These are phyloP conservation scores for Populus hybrid DNA, from an alignment of 441 rosid species.

Conservation along the genomic window DNA sequence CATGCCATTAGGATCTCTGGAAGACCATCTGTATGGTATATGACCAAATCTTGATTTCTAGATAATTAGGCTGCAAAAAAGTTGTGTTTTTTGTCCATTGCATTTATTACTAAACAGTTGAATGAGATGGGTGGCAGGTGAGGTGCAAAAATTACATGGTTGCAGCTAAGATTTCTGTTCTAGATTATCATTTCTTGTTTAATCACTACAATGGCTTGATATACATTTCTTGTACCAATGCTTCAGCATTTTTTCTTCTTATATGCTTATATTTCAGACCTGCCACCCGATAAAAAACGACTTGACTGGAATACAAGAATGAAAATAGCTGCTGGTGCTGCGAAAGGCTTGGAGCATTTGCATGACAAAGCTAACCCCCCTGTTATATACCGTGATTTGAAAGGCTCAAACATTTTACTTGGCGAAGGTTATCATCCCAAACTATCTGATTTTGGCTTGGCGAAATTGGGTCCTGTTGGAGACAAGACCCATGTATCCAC, in stretches of 20 bases:
- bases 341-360: slow-evolving; percentile 84
- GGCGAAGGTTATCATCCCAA: slow-evolving; percentile 77
- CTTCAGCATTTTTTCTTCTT: slow-evolving; percentile 5
- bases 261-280: slow-evolving; percentile 42
- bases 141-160: neutral
- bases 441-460: slow-evolving; percentile 94
- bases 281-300: slow-evolving; percentile 60
- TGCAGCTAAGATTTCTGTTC: slow-evolving; percentile 3
- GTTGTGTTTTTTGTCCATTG: neutral
- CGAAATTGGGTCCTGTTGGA: slow-evolving; percentile 78
- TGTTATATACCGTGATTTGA: slow-evolving; percentile 87
- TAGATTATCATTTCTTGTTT: neutral
- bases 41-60: slow-evolving; percentile 13
- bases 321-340: slow-evolving; percentile 55
- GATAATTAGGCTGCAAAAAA: neutral
- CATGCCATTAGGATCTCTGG: slow-evolving; percentile 82
- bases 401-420: slow-evolving; percentile 88
- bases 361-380: slow-evolving; percentile 89
- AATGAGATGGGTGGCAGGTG: neutral
- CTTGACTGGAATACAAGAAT: slow-evolving; percentile 74
- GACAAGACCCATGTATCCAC: no score
- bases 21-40: slow-evolving; percentile 77
- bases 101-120: neutral
- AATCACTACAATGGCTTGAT: neutral
- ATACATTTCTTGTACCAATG: neutral